phyloP scores from a whole-genome alignment of 83 land plant genomes.

The Diphasiastrum complanatum region DNA sequence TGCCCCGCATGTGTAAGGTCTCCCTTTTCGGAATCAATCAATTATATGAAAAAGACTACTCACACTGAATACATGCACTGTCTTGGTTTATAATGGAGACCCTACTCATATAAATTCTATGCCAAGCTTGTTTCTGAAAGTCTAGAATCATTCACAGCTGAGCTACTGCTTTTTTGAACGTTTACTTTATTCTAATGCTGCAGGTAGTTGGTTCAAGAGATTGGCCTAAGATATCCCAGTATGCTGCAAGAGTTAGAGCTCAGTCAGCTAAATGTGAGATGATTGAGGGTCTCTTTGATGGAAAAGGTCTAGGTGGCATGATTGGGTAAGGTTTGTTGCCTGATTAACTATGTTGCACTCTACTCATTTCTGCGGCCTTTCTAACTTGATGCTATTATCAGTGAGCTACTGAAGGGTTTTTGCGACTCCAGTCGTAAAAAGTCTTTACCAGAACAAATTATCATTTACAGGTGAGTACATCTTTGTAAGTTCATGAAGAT shows the following conservation, averaged over 20 bases:
- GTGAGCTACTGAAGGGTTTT: constrained; percentile 59
- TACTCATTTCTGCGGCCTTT: not conserved
- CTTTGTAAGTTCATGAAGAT: not conserved
- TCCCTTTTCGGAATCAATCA: no score
- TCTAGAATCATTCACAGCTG: no score
- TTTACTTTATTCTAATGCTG: not conserved
- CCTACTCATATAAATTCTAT: no score
- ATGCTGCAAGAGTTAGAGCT: constrained; percentile 63
- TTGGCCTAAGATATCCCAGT: constrained; percentile 81
- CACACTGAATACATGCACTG: no score
- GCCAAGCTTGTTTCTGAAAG: no score
- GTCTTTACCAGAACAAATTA: constrained; percentile 53
- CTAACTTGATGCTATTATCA: constrained; percentile 9
- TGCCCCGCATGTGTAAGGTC: no score
- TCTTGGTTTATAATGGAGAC: no score
- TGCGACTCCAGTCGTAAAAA: constrained; percentile 1
- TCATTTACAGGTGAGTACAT: constrained; percentile 62
- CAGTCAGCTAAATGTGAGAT: constrained; percentile 81
- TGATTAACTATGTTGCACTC: not conserved
- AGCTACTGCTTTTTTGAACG: no score
- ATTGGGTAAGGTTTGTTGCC: constrained; percentile 32
- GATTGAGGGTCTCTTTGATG: constrained; percentile 61
- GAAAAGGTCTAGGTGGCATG: constrained; percentile 47
- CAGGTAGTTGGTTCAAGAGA: constrained; percentile 78
- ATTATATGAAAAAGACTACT: no score